Percentiles rank a stretch among this genome's conserved stretches.
Conservation (phyloP, 2,329 filamentous ascomycete species). For the Knufia fluminis region DNA sequence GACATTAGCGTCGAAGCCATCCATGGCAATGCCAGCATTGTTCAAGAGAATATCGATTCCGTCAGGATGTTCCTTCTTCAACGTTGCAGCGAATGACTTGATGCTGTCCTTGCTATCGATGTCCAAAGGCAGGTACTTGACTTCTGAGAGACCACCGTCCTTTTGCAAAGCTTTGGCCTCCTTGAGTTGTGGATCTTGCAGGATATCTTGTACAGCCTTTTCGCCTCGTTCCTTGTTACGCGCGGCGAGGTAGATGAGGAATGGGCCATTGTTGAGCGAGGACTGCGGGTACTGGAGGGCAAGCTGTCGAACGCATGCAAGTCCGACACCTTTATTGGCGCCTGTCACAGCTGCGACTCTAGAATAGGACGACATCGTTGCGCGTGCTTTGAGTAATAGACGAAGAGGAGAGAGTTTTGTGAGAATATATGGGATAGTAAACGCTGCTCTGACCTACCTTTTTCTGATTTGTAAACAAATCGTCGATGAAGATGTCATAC, state of each 20-base stretch:
- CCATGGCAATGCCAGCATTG: constrained; percentile 43
- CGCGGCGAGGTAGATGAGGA: constrained; percentile 47
- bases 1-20: constrained; percentile 39
- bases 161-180: constrained; percentile 37
- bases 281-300: constrained; percentile 46
- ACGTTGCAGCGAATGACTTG: constrained; percentile 31
- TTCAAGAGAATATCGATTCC: constrained; percentile 47
- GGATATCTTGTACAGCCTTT: constrained; percentile 37
- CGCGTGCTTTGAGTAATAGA: not conserved
- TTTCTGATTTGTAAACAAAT: not conserved
- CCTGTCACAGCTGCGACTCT: constrained; percentile 46
- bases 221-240: constrained; percentile 41
- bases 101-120: constrained; percentile 40
- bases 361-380: constrained; percentile 24
- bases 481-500: not conserved
- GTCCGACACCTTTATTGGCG: constrained; percentile 42
- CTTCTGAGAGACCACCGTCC: constrained; percentile 37
- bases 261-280: constrained; percentile 36
- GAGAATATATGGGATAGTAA: not conserved
- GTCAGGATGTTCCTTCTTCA: constrained; percentile 38
- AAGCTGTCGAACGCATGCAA: constrained; percentile 45
- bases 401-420: not conserved
- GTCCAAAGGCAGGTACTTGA: constrained; percentile 41
- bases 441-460: not conserved
- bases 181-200: constrained; percentile 37